Base-by-base conservation (phyloP, 306 rosid species). In the Pyrus pyrifolia region DNA sequence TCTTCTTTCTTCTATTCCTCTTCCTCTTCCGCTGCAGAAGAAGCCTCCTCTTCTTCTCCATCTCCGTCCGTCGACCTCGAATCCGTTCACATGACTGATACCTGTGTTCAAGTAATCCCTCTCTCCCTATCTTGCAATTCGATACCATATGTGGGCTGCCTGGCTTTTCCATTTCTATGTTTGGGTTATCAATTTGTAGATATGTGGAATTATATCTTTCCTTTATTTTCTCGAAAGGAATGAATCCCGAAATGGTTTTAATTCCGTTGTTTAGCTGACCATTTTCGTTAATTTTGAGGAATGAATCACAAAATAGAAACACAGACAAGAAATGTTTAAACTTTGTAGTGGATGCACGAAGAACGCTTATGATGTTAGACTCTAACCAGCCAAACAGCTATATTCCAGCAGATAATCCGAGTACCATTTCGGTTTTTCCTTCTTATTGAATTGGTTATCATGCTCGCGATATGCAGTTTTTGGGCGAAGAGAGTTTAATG, bases 61-160 rank as follows among this genome's bases (percentile, higher is more conserved):
- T 82, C 82, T n/a, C 55, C 81, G 29, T 77, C 85, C 45, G 22
- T 44, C 38, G 93, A 93, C 51, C 27, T 44, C 53, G 91, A 93
- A 30, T 72, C 84, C 5, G 82, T 93, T 76, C 83, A 83, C 63
- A 81, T 93, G 88, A 85, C 96, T 9, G 94, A 90, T 22, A 86
- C 74, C 31, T 90, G 96, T 79, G 79, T 93, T 69, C 93, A 85
- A 64, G 98, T 93, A 82, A 27, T 57, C n/a, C 68, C 76, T 76
- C 12, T 73, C 60, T 76, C 60, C 23, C 66, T 62, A 10, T 62
- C 6, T 63, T 21, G 11, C 4, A 12, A 33, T 27, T 19, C 18
- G 55, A 63, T 59, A 69, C 31, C 59, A 17, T 73, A n/a, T 33
- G 7, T 61, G 63, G 19, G 72, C 23, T 29, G 14, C 68, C 15